These are phyloP conservation scores for Lizonia empirigonia DNA, from an alignment of 2,329 filamentous ascomycete genomes.

Conservation along the genomic window DNA sequence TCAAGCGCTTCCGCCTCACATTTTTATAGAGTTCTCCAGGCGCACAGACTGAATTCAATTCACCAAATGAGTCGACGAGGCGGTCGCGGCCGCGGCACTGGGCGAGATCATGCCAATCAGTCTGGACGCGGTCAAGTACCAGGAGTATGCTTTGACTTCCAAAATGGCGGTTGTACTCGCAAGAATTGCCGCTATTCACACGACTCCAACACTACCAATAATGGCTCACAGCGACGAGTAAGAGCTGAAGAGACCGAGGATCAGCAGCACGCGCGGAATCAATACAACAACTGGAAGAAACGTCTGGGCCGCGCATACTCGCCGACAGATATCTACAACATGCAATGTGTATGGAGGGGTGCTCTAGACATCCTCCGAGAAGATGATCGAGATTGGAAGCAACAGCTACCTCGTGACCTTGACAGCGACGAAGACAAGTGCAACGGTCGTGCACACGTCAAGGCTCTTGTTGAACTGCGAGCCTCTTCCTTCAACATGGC, in stretches of 20 bases:
- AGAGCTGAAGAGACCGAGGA: conserved; percentile 26
- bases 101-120: background rate
- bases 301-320: conserved; percentile 25
- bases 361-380: conserved; percentile 36
- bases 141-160: background rate
- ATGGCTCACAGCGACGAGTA: background rate
- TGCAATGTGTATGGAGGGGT: conserved; percentile 35
- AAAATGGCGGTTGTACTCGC: conserved; percentile 1
- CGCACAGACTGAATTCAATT: background rate
- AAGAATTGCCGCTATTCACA: conserved; percentile 3
- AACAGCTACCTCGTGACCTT: conserved; percentile 41
- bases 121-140: background rate
- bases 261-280: conserved; percentile 27
- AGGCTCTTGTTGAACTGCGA: conserved; percentile 16
- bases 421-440: conserved; percentile 33
- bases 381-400: conserved; percentile 39
- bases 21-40: background rate
- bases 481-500: background rate
- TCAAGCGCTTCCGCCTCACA: background rate
- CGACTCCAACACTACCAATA: background rate
- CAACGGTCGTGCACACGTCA: conserved; percentile 37
- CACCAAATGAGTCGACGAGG: background rate
- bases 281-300: conserved; percentile 40
- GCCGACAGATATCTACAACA: conserved; percentile 22
- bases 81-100: background rate